Evolutionary conservation across 257 asterid genomes (phyloP).

Genomic region (Ilex aquifolium): DNA sequence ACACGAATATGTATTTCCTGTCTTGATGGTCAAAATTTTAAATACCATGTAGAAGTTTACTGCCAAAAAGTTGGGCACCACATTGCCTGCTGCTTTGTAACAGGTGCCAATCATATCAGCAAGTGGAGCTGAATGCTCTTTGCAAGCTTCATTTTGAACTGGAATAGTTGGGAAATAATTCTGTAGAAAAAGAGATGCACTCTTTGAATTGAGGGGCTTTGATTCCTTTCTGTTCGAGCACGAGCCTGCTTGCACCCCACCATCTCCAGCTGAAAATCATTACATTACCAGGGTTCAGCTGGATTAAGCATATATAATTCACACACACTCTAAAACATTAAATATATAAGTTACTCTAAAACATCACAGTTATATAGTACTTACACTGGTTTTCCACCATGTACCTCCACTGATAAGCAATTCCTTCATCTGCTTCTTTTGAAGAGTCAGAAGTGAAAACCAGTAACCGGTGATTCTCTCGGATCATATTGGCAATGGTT

Average conservation of each 20-base stretch:
- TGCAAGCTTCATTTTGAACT: slow-evolving; percentile 82
- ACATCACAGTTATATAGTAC: slow-evolving; percentile 18
- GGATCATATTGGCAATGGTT: slow-evolving; percentile 59
- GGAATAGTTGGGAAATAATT: slow-evolving; percentile 92
- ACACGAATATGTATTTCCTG: too few species aligned
- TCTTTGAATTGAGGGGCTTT: slow-evolving; percentile 66
- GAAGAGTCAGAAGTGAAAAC: slow-evolving; percentile 97
- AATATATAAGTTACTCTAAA: background rate
- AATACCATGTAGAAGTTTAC: slow-evolving; percentile 97
- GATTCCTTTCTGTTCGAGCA: slow-evolving; percentile 92
- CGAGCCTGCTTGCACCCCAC: slow-evolving; percentile 68
- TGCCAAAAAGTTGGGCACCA: slow-evolving; percentile 83
- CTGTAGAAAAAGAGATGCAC: slow-evolving; percentile 70
- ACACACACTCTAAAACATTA: background rate
- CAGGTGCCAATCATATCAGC: slow-evolving; percentile 63
- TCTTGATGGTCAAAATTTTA: slow-evolving; percentile 4
- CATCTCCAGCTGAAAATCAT: slow-evolving; percentile 82
- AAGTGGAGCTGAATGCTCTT: slow-evolving; percentile 77
- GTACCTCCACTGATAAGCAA: slow-evolving; percentile 94
- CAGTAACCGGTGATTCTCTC: slow-evolving; percentile 58
- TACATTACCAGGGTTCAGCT: slow-evolving; percentile 17
- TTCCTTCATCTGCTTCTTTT: slow-evolving; percentile 80
- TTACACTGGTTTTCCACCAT: slow-evolving; percentile 91
- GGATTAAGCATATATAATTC: slow-evolving; percentile 15
- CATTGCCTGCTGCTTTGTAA: slow-evolving; percentile 77